phyloP scores from a whole-genome alignment of 2,329 filamentous ascomycete species.

The Sporothrix protearum region DNA sequence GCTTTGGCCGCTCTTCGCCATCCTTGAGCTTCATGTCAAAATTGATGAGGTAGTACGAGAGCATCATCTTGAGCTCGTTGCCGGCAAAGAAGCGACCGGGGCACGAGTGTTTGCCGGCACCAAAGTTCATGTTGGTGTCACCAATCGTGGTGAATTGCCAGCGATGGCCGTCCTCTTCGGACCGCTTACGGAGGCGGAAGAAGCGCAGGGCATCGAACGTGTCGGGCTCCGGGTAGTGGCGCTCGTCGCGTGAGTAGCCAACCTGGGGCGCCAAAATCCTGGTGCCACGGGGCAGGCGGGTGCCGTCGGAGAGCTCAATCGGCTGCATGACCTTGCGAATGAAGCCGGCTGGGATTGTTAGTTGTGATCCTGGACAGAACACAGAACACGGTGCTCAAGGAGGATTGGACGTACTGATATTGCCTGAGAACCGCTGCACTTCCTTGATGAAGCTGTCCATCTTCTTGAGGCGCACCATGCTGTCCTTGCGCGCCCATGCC shows the following conservation, averaged over 20 bases:
- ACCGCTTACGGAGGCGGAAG: conserved; percentile 43
- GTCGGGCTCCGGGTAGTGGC: conserved; percentile 41
- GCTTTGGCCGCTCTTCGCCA: conserved; percentile 41
- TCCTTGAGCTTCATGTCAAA: conserved; percentile 43
- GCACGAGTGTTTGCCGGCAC: conserved; percentile 47
- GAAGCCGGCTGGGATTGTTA: conserved; percentile 38
- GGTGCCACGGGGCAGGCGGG: conserved; percentile 42
- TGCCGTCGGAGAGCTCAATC: conserved; percentile 46
- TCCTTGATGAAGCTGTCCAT: conserved; percentile 51
- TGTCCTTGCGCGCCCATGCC: conserved; percentile 43
- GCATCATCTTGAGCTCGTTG: conserved; percentile 45
- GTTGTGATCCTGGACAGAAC: neutral
- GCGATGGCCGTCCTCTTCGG: conserved; percentile 39
- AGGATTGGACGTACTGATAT: conserved; percentile 41
- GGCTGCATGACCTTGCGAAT: conserved; percentile 47
- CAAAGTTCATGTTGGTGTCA: conserved; percentile 46
- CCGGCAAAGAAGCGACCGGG: conserved; percentile 48
- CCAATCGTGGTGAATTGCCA: conserved; percentile 44
- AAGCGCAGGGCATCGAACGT: conserved; percentile 50
- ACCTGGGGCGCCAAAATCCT: conserved; percentile 42
- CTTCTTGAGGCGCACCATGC: conserved; percentile 44
- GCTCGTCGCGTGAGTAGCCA: conserved; percentile 42
- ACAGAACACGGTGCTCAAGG: neutral
- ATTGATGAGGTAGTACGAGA: conserved; percentile 42
- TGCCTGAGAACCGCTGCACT: conserved; percentile 40